These are phyloP conservation scores for Eucalyptus polybractea DNA, from an alignment of 345 rosid genomes.

Conservation along the genomic window DNA sequence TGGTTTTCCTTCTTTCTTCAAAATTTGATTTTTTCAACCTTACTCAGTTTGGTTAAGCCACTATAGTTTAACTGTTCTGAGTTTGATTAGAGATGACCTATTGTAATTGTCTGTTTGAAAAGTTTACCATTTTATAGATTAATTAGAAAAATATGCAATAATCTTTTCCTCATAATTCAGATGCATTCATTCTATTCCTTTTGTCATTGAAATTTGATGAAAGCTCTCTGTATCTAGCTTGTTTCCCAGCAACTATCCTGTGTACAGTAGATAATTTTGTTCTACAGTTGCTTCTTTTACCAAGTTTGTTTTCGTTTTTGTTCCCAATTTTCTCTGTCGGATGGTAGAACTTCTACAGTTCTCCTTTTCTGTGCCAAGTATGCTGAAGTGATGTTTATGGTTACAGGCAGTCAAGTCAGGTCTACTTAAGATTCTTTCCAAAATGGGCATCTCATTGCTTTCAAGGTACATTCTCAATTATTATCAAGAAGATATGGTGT, in stretches of 20 bases:
- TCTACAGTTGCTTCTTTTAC: neutral
- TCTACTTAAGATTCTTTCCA: slow-evolving; percentile 89
- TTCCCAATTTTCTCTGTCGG: neutral
- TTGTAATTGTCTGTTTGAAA: neutral
- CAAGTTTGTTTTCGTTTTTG: neutral
- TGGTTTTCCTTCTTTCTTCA: neutral
- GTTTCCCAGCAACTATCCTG: neutral
- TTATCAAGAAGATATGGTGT: neutral
- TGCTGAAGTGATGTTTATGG: slow-evolving; percentile 4
- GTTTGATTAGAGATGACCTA: neutral
- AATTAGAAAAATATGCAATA: neutral
- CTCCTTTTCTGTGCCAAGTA: neutral
- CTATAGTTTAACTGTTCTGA: neutral
- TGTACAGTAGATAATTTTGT: neutral
- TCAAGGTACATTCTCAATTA: slow-evolving; percentile 48
- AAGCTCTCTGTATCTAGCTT: neutral
- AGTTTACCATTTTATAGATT: neutral
- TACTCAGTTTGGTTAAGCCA: neutral
- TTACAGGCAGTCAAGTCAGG: slow-evolving; percentile 90
- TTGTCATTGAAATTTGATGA: neutral
- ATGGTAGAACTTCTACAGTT: neutral
- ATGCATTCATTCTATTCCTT: neutral
- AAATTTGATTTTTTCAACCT: neutral
- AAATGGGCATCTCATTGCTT: slow-evolving; percentile 98
- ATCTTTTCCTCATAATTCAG: neutral